A percentile compares a stretch with the other conserved stretches of the same genome.
Conservation (phyloP, 2,329 filamentous ascomycete genomes). For the Ascochyta clinopodiicola region DNA sequence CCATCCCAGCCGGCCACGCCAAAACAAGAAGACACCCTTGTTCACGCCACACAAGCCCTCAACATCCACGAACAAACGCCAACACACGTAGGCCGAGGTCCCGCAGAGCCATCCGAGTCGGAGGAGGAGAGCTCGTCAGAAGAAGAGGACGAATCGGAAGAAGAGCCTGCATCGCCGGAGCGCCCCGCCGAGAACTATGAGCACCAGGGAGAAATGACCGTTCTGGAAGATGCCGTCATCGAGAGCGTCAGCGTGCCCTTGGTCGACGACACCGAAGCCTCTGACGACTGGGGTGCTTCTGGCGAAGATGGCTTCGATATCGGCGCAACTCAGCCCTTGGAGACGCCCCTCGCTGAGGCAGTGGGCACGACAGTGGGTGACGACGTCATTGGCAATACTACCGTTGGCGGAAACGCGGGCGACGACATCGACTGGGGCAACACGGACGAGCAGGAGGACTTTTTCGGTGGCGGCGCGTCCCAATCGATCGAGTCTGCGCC, state of each 20-base stretch:
- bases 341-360: slow-evolving; percentile 35
- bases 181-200: slow-evolving; percentile 51
- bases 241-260: slow-evolving; percentile 52
- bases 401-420: slow-evolving; percentile 37
- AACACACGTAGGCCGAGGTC: slow-evolving; percentile 19
- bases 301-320: slow-evolving; percentile 42
- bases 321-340: slow-evolving; percentile 28
- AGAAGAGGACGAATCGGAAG: slow-evolving; percentile 21
- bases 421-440: slow-evolving; percentile 46
- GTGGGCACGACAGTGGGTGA: slow-evolving; percentile 43
- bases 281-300: slow-evolving; percentile 41
- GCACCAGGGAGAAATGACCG: slow-evolving; percentile 54
- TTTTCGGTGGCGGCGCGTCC: slow-evolving; percentile 27
- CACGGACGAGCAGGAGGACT: slow-evolving; percentile 43
- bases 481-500: slow-evolving; percentile 27
- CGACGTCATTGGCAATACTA: slow-evolving; percentile 38
- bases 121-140: slow-evolving; percentile 26
- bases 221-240: slow-evolving; percentile 54
- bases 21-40: slow-evolving; percentile 22
- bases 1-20: slow-evolving; percentile 12
- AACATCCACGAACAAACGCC: slow-evolving; percentile 20
- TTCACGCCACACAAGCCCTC: slow-evolving; percentile 27
- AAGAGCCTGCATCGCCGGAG: slow-evolving; percentile 21
- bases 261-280: slow-evolving; percentile 49
- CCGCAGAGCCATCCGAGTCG: slow-evolving; percentile 19